Base-by-base conservation (phyloP, 225 moss, liverwort and hornwort species). In the Ulota crispa region DNA sequence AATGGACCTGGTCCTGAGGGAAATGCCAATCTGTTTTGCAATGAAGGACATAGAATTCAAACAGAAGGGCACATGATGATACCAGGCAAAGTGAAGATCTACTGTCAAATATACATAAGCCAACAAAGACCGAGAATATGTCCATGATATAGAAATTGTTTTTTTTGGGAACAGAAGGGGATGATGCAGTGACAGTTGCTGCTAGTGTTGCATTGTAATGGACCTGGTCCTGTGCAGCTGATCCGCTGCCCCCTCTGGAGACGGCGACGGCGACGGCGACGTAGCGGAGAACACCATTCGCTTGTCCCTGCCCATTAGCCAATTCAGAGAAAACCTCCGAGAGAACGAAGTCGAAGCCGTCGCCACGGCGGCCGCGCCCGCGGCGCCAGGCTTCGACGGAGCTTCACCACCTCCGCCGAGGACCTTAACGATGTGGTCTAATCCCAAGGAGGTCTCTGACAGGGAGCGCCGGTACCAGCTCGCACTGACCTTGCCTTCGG, bases 301-400 rank as follows among this genome's bases (percentile, higher is more conserved):
- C 70, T 84, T 90, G 78, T 90, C 90, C 0, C 90, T 82, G 0
- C 90, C 86, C 90, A 90, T 88, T 11, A 90, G 77, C 90, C 90
- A 90, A 26, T 90, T 88, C 75, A 90, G 50, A 8, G 88, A 88
- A 28, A 86, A 90, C 11, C 90, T 77, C 14, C 90, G 73, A 3
- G 90, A 88, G 77, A 88, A 55, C 1, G 81, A 79, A 27, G 53
- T 63, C 23, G 54, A 72, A 21, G 64, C 50, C 16, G 50, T 21
- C 11, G 45, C 45, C 45, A 45, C 45, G 3, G 45, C 45, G 14
- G 14, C 42, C 42, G 42, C 0, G 42, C 26, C 14, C 18, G 30
- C 68, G 8, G 23, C 34, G n/a, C 10, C 43, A 2, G 31, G 64
- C 76, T 23, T 73, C 64, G 73, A 80, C 9, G 77, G n/a, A 53